A percentile compares a stretch with the other conserved stretches of the same genome.
These are phyloP conservation scores for Trichomonascus vanleenenianus DNA, from an alignment of 805 yeast species.

Conservation along the genomic window DNA sequence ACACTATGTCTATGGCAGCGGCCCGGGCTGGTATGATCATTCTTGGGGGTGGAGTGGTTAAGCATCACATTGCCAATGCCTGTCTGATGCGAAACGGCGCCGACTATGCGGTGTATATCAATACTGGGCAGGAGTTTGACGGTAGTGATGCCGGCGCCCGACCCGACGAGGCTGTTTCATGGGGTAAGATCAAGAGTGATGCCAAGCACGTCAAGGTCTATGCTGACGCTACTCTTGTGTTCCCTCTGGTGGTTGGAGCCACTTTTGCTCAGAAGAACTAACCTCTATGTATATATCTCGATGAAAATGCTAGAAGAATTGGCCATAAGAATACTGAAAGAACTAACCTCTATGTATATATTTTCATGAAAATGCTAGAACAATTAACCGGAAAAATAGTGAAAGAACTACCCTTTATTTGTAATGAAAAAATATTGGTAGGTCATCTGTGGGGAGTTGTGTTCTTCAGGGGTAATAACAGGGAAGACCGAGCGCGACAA, in stretches of 20 bases:
- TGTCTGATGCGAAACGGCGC: slow-evolving; percentile 99
- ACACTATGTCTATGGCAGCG: slow-evolving; percentile 93
- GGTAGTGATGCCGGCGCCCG: slow-evolving; percentile 99
- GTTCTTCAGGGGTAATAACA: too few species aligned
- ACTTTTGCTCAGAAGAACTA: slow-evolving; percentile 58
- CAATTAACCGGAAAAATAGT: too few species aligned
- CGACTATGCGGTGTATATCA: slow-evolving; percentile 92
- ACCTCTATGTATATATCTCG: too few species aligned
- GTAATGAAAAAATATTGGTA: too few species aligned
- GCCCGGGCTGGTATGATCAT: slow-evolving; percentile 91
- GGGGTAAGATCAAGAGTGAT: slow-evolving; percentile 98
- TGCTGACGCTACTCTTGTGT: slow-evolving; percentile 90
- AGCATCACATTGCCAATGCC: slow-evolving; percentile 97
- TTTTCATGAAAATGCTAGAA: too few species aligned
- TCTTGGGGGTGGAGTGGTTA: slow-evolving; percentile 92
- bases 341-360: not conserved
- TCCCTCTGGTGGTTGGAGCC: slow-evolving; percentile 96
- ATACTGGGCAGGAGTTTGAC: slow-evolving; percentile 97
- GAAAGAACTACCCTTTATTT: not conserved
- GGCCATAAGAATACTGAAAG: too few species aligned
- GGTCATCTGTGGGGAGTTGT: too few species aligned
- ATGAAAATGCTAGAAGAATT: too few species aligned
- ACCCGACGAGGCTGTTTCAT: slow-evolving; percentile 96
- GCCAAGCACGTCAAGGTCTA: slow-evolving; percentile 88
- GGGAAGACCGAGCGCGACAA: too few species aligned